Conservation (phyloP, 352 stramenopile species). For the Globisporangium acanthophoron region DNA sequence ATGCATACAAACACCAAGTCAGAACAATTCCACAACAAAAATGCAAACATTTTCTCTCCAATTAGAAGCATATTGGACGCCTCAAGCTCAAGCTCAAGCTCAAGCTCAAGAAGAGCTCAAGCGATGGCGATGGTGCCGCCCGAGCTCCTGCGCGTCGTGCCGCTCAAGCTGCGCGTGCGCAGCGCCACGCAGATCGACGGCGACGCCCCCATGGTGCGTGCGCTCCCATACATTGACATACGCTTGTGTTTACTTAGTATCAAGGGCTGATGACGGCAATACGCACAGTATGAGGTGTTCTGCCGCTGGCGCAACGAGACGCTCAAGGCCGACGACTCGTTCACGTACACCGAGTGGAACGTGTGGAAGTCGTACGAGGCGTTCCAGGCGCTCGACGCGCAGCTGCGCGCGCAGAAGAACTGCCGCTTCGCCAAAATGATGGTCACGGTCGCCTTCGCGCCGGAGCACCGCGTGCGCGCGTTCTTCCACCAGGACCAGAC, state of each 20-base stretch:
- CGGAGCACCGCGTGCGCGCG: slow-evolving; percentile 53
- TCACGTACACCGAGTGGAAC: slow-evolving; percentile 54
- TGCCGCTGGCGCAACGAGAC: slow-evolving; percentile 35
- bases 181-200: slow-evolving; percentile 49
- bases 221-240: not conserved
- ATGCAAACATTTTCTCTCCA: not conserved
- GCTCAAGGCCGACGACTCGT: slow-evolving; percentile 32
- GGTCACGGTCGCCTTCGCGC: slow-evolving; percentile 74
- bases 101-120: not conserved
- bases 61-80: not conserved
- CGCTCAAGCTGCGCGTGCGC: slow-evolving; percentile 58
- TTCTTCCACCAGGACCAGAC: slow-evolving; percentile 76
- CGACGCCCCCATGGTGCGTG: slow-evolving; percentile 44
- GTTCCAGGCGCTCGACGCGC: slow-evolving; percentile 65
- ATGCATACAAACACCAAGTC: not conserved
- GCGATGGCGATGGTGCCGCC: slow-evolving; percentile 10
- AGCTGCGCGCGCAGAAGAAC: slow-evolving; percentile 43
- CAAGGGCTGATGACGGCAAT: not conserved
- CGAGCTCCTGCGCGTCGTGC: slow-evolving; percentile 20
- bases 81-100: not conserved
- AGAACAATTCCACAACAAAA: not conserved
- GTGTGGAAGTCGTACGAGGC: slow-evolving; percentile 78
- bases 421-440: slow-evolving; percentile 77
- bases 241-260: slow-evolving; percentile 1
- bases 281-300: slow-evolving; percentile 45